Percentiles rank a stretch among this genome's conserved stretches.
phyloP scores from a whole-genome alignment of 495 filamentous ascomycete genomes.

The Peziza echinospora region DNA sequence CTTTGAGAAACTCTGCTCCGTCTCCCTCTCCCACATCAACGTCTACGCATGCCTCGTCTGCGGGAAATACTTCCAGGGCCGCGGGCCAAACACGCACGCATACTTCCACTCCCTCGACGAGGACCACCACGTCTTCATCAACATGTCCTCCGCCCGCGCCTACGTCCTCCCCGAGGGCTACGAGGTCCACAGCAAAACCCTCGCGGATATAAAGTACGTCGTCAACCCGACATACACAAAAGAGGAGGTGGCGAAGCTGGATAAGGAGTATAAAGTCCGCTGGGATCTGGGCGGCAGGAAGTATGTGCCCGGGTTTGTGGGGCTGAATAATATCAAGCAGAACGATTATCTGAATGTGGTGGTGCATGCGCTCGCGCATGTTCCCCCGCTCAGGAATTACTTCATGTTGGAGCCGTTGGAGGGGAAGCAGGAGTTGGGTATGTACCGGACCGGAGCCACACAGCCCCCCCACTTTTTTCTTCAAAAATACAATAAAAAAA shows the following conservation, averaged over 20 bases:
- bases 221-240: conserved; percentile 75
- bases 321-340: conserved; percentile 99
- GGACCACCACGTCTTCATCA: conserved; percentile 92
- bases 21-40: conserved; percentile 92
- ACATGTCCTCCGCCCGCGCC: conserved; percentile 83
- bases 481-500: conserved; percentile 24
- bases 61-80: conserved; percentile 90
- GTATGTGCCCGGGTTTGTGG: conserved; percentile 87
- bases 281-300: conserved; percentile 61
- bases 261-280: conserved; percentile 49
- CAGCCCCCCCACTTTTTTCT: neutral
- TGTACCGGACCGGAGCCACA: neutral
- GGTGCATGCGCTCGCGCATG: conserved; percentile 81
- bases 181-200: conserved; percentile 80
- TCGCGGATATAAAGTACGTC: conserved; percentile 97
- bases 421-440: conserved; percentile 30
- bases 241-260: conserved; percentile 55
- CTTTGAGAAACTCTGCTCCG: conserved; percentile 93
- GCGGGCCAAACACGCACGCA: conserved; percentile 81
- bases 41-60: conserved; percentile 96
- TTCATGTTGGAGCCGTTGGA: conserved; percentile 63
- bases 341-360: conserved; percentile 98
- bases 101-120: conserved; percentile 95
- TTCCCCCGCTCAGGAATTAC: conserved; percentile 74
- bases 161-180: conserved; percentile 96